A percentile compares a stretch with the other conserved stretches of the same genome.
Evolutionary conservation across 2,329 filamentous ascomycete species (phyloP).

Genomic region (Pyrenochaeta sp.): DNA sequence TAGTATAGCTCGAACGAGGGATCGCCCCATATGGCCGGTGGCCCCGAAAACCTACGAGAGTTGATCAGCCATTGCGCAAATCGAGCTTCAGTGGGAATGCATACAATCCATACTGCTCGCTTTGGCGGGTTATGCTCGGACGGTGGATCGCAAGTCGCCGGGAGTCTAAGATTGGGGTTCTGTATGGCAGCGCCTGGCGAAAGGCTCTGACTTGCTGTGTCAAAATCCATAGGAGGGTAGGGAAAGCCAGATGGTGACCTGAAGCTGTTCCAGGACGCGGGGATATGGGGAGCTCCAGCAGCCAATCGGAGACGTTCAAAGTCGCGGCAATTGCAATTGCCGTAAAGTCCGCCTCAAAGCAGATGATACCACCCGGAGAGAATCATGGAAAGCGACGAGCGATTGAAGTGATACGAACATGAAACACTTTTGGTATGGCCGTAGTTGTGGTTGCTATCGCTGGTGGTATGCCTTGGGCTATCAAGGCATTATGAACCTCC

Average conservation of each 20-base stretch:
- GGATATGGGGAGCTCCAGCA: constrained; percentile 25
- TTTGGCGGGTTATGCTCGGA: constrained; percentile 72
- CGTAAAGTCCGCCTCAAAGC: constrained; percentile 19
- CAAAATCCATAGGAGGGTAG: constrained; percentile 44
- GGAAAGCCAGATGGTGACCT: constrained; percentile 13
- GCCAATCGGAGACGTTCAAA: constrained; percentile 39
- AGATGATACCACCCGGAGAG: neutral
- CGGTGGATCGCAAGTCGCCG: constrained; percentile 86
- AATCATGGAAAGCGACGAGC: neutral
- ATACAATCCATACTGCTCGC: constrained; percentile 88
- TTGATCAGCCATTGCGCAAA: constrained; percentile 4
- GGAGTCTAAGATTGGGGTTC: constrained; percentile 67
- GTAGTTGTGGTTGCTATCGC: neutral
- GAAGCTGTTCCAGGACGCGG: constrained; percentile 31
- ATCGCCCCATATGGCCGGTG: constrained; percentile 96
- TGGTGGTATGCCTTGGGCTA: neutral
- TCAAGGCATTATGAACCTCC: constrained; percentile 36
- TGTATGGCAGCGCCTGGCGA: constrained; percentile 47
- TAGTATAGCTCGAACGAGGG: constrained; percentile 83
- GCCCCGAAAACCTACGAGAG: constrained; percentile 78
- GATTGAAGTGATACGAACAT: neutral
- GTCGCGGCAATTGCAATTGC: constrained; percentile 23
- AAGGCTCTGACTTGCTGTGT: constrained; percentile 46
- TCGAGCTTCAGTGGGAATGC: constrained; percentile 40
- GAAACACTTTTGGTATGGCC: neutral